A percentile compares a stretch with the other conserved stretches of the same genome.
phyloP scores from a whole-genome alignment of 306 rosid genomes.

The Vicia faba region DNA sequence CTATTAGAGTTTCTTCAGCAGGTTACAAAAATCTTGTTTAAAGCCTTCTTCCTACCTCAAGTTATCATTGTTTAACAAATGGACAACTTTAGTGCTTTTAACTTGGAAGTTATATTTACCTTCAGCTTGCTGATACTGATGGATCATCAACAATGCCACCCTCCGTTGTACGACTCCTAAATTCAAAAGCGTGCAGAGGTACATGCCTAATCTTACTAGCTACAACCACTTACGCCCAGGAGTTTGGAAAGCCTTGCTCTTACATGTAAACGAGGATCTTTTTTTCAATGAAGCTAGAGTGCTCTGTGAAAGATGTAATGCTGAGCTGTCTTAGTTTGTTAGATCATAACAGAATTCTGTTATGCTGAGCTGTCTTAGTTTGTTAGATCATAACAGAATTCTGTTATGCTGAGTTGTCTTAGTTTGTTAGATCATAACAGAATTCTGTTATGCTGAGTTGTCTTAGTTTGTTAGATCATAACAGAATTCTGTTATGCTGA shows the following conservation, averaged over 20 bases:
- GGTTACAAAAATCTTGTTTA: constrained; percentile 48
- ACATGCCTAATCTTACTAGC: constrained; percentile 27
- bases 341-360: no score
- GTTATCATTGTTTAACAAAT: constrained; percentile 29
- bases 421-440: no score
- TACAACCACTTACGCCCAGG: constrained; percentile 1
- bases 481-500: no score
- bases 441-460: no score
- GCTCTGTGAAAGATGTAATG: no score
- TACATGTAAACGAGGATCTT: constrained; percentile 11
- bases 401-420: no score
- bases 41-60: constrained; percentile 20
- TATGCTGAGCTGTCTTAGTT: no score
- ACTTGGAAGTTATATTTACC: constrained; percentile 28
- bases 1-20: constrained; percentile 97
- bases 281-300: constrained; percentile 6
- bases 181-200: constrained; percentile 96
- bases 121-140: constrained; percentile 86
- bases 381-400: no score
- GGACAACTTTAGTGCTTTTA: constrained; percentile 9
- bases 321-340: no score
- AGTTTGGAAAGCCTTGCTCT: constrained; percentile 25
- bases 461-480: no score
- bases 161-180: constrained; percentile 79
- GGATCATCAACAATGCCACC: constrained; percentile 92